Evolutionary conservation across 257 asterid genomes (phyloP), one percentile per base, ranked within the genome.

Genomic region (Solanum paucissectum): DNA sequence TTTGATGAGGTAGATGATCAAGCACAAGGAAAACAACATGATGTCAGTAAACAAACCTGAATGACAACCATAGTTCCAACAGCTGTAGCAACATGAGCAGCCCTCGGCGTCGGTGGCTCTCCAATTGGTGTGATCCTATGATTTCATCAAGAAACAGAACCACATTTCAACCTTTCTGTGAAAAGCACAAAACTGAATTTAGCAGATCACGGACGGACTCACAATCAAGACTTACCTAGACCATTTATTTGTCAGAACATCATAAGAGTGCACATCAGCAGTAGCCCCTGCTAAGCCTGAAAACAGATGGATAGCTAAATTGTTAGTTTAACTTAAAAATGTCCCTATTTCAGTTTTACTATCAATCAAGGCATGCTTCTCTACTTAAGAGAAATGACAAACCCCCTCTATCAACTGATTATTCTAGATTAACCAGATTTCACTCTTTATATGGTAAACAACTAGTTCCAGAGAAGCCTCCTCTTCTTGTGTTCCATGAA

Each of bases 51-150:
- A 91, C 92, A 82, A 83, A 97, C 99, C 99, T 97, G 99, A 90
- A 97, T 95, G 91, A 97, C 99, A 42, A 97, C 99, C 99, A 97
- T 97, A 75, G 99, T 97, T 86, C 99, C 99, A 72, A 97, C 99
- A 86, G 99, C 98, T 79, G 99, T 96, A 87, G 99, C 99, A 88
- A 97, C 99, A 44, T 97, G 99, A 90, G 99, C 99, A 90, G 99
- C 99, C 91, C 99, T 92, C 18, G 99, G 99, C 16, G 99, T 94
- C 66, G 99, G 99, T 88, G 99, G 99, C 91, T 97, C 99, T 87
- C 99, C 99, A 91, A 96, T 94, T 75, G 99, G 99, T 86, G 95
- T 94, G 49, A 97, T 85, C 89, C 99, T 97, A 92, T 89, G 92
- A 81, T 86, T 33, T 7, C 81, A 38, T 87, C 85, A 71, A 71